Percentiles rank a stretch among this genome's conserved stretches.
phyloP scores from a whole-genome alignment of 331 rosid genomes.

The Cucumis variabilis region DNA sequence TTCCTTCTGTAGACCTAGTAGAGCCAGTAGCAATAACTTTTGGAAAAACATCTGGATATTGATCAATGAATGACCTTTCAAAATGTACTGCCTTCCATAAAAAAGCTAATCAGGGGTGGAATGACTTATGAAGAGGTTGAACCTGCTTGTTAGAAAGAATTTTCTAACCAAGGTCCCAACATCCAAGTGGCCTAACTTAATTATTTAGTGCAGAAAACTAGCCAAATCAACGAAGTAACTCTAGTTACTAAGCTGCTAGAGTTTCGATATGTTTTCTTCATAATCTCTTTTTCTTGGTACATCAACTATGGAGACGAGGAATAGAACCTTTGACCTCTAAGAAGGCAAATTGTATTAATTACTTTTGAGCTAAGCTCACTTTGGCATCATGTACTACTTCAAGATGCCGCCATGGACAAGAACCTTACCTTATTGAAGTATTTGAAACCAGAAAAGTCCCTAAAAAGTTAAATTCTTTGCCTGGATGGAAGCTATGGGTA shows the following conservation, averaged over 20 bases:
- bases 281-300: neutral
- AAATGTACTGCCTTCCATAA: neutral
- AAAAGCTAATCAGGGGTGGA: neutral
- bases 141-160: neutral
- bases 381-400: too few species aligned
- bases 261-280: neutral
- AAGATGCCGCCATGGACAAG: neutral
- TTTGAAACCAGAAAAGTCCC: neutral
- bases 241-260: neutral
- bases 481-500: neutral
- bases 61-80: slow-evolving; percentile 8
- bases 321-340: too few species aligned
- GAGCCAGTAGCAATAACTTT: neutral
- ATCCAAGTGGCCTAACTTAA: neutral
- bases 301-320: too few species aligned
- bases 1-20: neutral
- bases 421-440: neutral
- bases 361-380: too few species aligned
- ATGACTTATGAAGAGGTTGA: slow-evolving; percentile 2
- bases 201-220: neutral
- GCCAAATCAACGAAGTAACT: neutral
- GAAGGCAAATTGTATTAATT: too few species aligned
- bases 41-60: neutral
- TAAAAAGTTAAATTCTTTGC: neutral
- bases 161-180: neutral